Evolutionary conservation across 441 rosid genomes (phyloP).

Genomic region (Eruca vesicaria): DNA sequence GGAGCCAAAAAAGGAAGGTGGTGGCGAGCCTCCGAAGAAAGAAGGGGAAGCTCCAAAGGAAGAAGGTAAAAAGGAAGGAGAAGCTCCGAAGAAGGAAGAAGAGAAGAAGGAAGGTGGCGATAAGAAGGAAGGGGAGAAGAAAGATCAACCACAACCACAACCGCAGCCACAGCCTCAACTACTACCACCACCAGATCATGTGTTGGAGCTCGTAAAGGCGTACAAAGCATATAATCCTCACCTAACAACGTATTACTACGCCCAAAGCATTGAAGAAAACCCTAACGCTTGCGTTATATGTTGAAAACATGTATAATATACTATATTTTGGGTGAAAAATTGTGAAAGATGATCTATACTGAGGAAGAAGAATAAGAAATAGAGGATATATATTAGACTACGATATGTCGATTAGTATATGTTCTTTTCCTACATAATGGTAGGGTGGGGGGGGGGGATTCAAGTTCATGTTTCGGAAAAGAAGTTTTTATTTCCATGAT

Average conservation of each 20-base stretch:
- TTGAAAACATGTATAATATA: constrained; percentile 19
- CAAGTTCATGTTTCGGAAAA: neutral
- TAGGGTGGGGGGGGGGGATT: constrained; percentile 8
- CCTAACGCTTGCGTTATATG: constrained; percentile 84
- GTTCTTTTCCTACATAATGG: constrained; percentile 23
- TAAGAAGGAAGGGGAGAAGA: constrained; percentile 45
- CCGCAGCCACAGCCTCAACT: constrained; percentile 34
- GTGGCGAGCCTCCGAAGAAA: constrained; percentile 50
- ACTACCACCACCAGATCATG: constrained; percentile 53
- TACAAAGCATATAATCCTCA: constrained; percentile 87
- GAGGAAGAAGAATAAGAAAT: constrained; percentile 29
- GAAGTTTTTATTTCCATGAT: constrained; percentile 10
- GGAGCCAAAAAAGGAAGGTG: constrained; percentile 72
- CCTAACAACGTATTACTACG: constrained; percentile 65
- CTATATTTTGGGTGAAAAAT: constrained; percentile 15
- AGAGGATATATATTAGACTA: neutral
- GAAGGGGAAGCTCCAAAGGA: constrained; percentile 51
- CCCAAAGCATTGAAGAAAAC: constrained; percentile 84
- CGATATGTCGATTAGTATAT: constrained; percentile 21
- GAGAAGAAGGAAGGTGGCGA: constrained; percentile 42
- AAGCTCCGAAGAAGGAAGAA: constrained; percentile 41
- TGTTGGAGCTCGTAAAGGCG: constrained; percentile 69
- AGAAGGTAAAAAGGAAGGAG: constrained; percentile 37
- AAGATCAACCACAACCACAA: constrained; percentile 35
- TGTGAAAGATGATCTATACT: constrained; percentile 35